phyloP scores from a whole-genome alignment of 75 land plant genomes.

The Pseudotsuga menziesii region DNA sequence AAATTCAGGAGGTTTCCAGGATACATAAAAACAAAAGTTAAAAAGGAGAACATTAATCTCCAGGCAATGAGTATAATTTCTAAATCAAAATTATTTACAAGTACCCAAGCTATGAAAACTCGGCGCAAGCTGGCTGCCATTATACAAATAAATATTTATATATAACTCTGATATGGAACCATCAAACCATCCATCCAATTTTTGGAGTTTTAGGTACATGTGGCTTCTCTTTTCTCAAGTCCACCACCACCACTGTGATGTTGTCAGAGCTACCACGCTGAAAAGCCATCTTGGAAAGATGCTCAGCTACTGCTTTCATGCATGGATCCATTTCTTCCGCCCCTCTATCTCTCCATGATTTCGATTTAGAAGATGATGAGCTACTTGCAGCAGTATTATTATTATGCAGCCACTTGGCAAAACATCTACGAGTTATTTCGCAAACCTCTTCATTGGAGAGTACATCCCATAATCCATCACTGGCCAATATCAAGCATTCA shows the following conservation, averaged over 20 bases:
- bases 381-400: background rate
- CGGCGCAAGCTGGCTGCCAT: no score
- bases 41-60: no score
- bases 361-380: no score
- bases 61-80: no score
- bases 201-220: no score
- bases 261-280: conserved; percentile 47
- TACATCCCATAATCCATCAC: conserved; percentile 33
- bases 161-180: no score
- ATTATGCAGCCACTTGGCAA: background rate
- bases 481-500: conserved; percentile 25
- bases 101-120: no score
- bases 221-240: conserved; percentile 14
- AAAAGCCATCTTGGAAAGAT: conserved; percentile 44
- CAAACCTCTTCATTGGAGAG: conserved; percentile 20
- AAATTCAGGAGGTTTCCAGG: no score
- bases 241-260: conserved; percentile 63
- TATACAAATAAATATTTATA: no score
- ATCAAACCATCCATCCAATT: no score
- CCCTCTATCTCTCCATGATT: background rate
- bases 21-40: no score
- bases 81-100: no score
- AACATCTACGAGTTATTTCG: conserved; percentile 11
- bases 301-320: conserved; percentile 32
- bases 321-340: background rate